Conservation (phyloP, 106 monocot genomes). For the Posidonia australis region DNA sequence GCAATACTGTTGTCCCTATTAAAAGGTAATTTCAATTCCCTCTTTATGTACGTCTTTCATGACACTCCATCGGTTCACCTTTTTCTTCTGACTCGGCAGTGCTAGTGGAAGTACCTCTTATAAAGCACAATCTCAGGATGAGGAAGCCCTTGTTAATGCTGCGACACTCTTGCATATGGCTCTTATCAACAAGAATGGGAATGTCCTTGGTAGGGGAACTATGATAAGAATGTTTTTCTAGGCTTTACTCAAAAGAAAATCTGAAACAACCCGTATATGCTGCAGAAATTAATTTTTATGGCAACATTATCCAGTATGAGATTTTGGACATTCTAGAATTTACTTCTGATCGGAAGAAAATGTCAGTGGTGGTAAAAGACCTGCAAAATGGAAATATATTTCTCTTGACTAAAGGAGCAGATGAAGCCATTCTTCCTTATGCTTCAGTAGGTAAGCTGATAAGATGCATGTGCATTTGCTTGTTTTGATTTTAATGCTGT, state of each 20-base stretch:
- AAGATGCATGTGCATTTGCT: background rate
- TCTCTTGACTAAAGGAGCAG: constrained; percentile 83
- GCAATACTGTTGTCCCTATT: constrained; percentile 81
- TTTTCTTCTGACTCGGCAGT: background rate
- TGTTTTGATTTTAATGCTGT: too few relatives aligned
- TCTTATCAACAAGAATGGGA: constrained; percentile 55
- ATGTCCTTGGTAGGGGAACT: constrained; percentile 40
- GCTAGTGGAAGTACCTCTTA: constrained; percentile 45
- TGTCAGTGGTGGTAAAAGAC: constrained; percentile 87
- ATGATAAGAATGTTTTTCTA: background rate
- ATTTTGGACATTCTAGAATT: constrained; percentile 88
- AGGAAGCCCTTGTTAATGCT: constrained; percentile 91
- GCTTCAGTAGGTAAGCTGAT: constrained; percentile 41
- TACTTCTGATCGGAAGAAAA: constrained; percentile 93
- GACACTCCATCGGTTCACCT: background rate
- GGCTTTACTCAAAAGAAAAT: background rate
- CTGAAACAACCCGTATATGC: background rate
- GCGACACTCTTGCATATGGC: constrained; percentile 68
- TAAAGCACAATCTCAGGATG: constrained; percentile 97
- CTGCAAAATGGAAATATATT: constrained; percentile 57
- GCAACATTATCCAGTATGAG: constrained; percentile 50
- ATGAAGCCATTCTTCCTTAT: constrained; percentile 83
- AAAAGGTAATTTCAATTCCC: constrained; percentile 44
- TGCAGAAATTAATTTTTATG: constrained; percentile 64
- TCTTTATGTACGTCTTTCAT: background rate